phyloP scores from a whole-genome alignment of 2,329 filamentous ascomycete genomes.

The Penicillium sp. region DNA sequence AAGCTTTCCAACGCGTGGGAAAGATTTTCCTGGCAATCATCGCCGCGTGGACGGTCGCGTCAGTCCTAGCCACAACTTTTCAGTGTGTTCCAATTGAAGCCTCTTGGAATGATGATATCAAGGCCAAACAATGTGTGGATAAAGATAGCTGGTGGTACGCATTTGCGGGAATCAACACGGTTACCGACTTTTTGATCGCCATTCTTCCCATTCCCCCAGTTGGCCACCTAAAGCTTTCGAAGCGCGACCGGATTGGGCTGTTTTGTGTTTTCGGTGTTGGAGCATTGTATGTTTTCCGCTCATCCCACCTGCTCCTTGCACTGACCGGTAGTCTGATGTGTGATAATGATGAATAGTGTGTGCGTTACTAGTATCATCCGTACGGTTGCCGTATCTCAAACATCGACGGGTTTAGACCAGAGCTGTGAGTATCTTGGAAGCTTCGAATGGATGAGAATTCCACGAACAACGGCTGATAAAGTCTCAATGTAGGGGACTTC shows the following conservation, averaged over 20 bases:
- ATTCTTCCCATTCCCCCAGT: slow-evolving; percentile 23
- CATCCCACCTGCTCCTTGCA: too few relatives aligned
- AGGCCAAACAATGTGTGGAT: slow-evolving; percentile 23
- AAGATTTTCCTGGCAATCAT: slow-evolving; percentile 28
- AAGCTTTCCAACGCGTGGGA: slow-evolving; percentile 48
- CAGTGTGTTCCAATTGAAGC: slow-evolving; percentile 24
- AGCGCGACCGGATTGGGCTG: slow-evolving; percentile 20
- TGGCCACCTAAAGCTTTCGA: slow-evolving; percentile 19
- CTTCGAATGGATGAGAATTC: too few relatives aligned
- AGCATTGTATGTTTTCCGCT: slow-evolving; percentile 19
- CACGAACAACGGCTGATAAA: background rate
- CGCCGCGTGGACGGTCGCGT: slow-evolving; percentile 15
- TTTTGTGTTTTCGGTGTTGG: slow-evolving; percentile 24
- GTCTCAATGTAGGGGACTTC: background rate
- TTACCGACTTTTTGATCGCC: slow-evolving; percentile 26
- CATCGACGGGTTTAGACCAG: background rate
- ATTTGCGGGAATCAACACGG: slow-evolving; percentile 26
- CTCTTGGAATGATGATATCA: slow-evolving; percentile 24
- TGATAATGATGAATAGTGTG: background rate
- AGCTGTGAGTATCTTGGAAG: background rate
- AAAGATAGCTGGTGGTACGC: slow-evolving; percentile 22
- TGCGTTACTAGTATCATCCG: slow-evolving; percentile 7
- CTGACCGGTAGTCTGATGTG: background rate
- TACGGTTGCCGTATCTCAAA: background rate
- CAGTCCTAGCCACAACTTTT: slow-evolving; percentile 23